Evolutionary conservation across 805 yeast genomes (phyloP), one percentile per base, ranked within the genome.

Genomic region (Torulaspora maleeae): DNA sequence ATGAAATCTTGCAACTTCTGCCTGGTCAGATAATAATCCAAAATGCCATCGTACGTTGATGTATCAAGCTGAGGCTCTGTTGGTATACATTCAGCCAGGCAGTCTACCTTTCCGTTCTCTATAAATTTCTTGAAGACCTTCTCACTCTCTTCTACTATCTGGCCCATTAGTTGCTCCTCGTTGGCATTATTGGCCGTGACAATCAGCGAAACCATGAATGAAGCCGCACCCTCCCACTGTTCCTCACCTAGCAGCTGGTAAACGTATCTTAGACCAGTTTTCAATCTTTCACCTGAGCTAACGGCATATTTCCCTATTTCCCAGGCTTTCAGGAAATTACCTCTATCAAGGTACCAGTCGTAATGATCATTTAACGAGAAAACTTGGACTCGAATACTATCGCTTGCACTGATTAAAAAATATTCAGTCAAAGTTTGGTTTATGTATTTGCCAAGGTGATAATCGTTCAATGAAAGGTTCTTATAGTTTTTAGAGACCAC

Each of bases 371-470:
- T 63, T 19, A 83, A 64, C 43, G 79, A 80, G n/a, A 85, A 72
- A 49, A 83, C 87, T 53, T 82, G 77, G 0, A 89, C 88, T 12
- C 80, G 69, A 1, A 91, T 83, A 1, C 83, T 91, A 65, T 89
- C 98, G 38, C 78, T 77, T 0, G 96, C 87, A 58, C 91, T 80
- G 4, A 91, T 71, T 15, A 93, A 70, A 55, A 75, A 85, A 69
- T 83, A 87, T 44, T 72, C 70, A 2, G 59, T 51, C 3, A 47
- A 47, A 6, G 70, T 63, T 4, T 64, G 53, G 0, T 64, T 59
- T 27, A 75, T 66, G 58, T 73, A 72, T 40, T 76, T 77, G 1
- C 82, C 78, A 38, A 90, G 63, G 52, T 78, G 82, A 59, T 85
- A 86, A 60, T 93, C 98, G 60, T 91, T 90, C 13, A 85, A 69